These are phyloP conservation scores for Hericium alpestre DNA, from an alignment of 768 basidiomycete genomes.

Conservation along the genomic window DNA sequence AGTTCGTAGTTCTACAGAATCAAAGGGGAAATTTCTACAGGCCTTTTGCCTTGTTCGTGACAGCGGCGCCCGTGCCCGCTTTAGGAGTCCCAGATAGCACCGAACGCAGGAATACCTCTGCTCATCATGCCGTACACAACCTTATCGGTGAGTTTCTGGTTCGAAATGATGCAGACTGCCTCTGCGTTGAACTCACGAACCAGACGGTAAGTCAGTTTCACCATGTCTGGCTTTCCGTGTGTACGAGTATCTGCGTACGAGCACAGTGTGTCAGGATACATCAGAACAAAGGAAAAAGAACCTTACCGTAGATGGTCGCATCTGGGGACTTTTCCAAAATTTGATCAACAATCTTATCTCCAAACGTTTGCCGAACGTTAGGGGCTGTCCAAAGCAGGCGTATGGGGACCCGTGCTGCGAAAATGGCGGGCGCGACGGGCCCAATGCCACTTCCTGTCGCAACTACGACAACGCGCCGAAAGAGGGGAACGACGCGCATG, in stretches of 20 bases:
- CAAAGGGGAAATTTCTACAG: not conserved
- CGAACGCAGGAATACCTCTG: conserved; percentile 50
- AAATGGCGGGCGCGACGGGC: conserved; percentile 46
- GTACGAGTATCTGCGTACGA: conserved; percentile 21
- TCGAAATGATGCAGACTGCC: conserved; percentile 50
- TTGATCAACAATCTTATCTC: conserved; percentile 46
- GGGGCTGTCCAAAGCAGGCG: conserved; percentile 55
- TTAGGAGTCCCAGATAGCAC: conserved; percentile 52
- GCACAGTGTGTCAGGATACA: not conserved
- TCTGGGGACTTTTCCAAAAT: conserved; percentile 44
- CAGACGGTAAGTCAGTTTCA: conserved; percentile 25
- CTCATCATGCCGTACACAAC: conserved; percentile 52
- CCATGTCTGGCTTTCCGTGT: conserved; percentile 28
- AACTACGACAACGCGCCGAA: conserved; percentile 45
- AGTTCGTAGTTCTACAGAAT: not conserved
- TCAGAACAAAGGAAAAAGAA: not conserved
- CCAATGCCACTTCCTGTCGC: conserved; percentile 52
- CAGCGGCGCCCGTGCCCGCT: not conserved
- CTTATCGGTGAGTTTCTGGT: conserved; percentile 45
- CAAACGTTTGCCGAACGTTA: conserved; percentile 51
- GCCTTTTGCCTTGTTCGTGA: too few species aligned
- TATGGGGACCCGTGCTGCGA: conserved; percentile 41
- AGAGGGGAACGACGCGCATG: conserved; percentile 41
- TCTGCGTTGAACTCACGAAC: conserved; percentile 28
- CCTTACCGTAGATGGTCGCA: conserved; percentile 46